These are phyloP conservation scores for Porodaedalea pini DNA, from an alignment of 1,284 basidiomycete species.

Conservation along the genomic window DNA sequence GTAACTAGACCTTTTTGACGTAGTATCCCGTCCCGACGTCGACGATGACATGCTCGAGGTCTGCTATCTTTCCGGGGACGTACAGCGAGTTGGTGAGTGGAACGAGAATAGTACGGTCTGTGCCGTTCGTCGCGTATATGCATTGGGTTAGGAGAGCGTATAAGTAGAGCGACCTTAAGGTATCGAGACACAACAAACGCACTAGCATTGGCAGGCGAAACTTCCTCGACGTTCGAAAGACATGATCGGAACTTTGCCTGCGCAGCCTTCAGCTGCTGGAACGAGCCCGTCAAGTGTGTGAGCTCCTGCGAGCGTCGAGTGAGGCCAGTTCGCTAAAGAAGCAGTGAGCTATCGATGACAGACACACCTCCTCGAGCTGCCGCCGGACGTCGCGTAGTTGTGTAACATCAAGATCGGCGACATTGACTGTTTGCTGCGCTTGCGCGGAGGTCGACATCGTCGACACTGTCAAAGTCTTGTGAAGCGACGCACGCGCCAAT, in stretches of 20 bases:
- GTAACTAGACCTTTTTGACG: constrained; percentile 95
- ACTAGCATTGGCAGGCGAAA: constrained; percentile 77
- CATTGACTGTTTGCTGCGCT: constrained; percentile 66
- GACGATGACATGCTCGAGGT: constrained; percentile 85
- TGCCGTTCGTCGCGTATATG: neutral
- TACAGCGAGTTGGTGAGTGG: constrained; percentile 94
- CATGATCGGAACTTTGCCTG: constrained; percentile 91
- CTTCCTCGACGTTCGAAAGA: constrained; percentile 76
- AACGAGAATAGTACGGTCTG: constrained; percentile 81
- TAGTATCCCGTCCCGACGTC: constrained; percentile 98
- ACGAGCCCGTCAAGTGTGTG: constrained; percentile 88
- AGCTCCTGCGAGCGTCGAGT: constrained; percentile 63
- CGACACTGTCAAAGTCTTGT: neutral
- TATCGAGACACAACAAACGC: constrained; percentile 23
- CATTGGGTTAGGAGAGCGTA: neutral
- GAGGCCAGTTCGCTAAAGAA: neutral
- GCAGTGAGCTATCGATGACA: neutral
- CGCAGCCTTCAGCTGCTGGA: constrained; percentile 88
- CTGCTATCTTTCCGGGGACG: constrained; percentile 85
- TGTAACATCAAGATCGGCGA: constrained; percentile 75
- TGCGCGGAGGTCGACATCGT: constrained; percentile 25
- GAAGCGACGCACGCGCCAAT: too few species aligned
- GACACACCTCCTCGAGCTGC: constrained; percentile 81
- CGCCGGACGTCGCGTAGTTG: constrained; percentile 84
- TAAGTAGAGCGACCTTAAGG: too few species aligned